Base-by-base conservation (phyloP, 2,329 filamentous ascomycete genomes). In the Neocatenulostroma microsporum region DNA sequence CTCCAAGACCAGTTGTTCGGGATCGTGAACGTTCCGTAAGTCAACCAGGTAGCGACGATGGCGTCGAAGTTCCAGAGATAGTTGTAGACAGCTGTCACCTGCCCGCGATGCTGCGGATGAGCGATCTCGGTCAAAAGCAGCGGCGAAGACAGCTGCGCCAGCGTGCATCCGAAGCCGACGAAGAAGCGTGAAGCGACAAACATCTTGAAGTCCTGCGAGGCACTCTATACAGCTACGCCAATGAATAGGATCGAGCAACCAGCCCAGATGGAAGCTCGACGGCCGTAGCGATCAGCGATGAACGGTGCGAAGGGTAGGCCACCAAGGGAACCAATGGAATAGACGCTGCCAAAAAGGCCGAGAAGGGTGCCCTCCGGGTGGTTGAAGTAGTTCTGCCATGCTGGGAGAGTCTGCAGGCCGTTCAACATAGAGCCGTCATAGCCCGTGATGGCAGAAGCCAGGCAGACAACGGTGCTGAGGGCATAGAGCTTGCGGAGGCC, bases 191-290 rank as follows among this genome's bases (percentile, higher is more conserved):
- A 20, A 13, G 18, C 29, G 17, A 37, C 23, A 23, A 37, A 37
- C 36, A 37, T 37, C 20, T 20, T 24, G 21, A 37, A 33, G 36
- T 37, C 36, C 5, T 19, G 13, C n/a, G 36, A 21, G 11, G 28
- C 28, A n/a, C 19, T 26, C 18, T 37, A 29, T 10, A 37, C 29
- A 4, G 29, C 28, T 25, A 61, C 67, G 31, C 65, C 68, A 14
- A 65, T 39, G 42, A 68, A 51, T 62, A 70, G 69, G 39, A 72
- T 54, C 12, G 61, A 9, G 43, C 66, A 68, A 14, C 68, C 67
- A 19, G 57, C 23, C 14, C 53, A 50, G 38, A 69, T 68, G n/a
- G 63, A 57, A 12, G 51, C 20, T 40, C 59, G 63, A 10, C 67
- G 64, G 26, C 67, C 66, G 41, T 57, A 66, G 35, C 53, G 55